phyloP scores from a whole-genome alignment of 257 asterid genomes.

The Solanum ossicruentum region DNA sequence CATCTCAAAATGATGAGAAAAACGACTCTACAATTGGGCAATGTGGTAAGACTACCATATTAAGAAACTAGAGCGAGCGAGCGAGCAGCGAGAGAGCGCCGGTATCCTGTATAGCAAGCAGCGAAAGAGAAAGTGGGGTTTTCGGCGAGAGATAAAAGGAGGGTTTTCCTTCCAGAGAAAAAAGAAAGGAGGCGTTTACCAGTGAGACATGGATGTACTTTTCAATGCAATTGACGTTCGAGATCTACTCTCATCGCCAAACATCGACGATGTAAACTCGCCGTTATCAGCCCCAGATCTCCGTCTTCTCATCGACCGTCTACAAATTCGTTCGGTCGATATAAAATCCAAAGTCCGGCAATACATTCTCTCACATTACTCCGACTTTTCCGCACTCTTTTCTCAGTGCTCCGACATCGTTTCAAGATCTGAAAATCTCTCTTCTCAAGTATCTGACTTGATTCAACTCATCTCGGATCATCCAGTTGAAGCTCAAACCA shows the following conservation, averaged over 20 bases:
- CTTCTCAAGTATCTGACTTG: constrained; percentile 24
- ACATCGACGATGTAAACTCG: constrained; percentile 36
- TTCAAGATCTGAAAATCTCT: constrained; percentile 43
- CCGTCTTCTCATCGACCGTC: constrained; percentile 77
- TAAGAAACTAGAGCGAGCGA: too few species aligned
- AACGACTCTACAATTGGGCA: too few species aligned
- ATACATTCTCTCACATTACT: constrained; percentile 63
- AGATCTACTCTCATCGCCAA: constrained; percentile 66
- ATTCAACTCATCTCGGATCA: constrained; percentile 46
- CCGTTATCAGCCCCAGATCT: constrained; percentile 91
- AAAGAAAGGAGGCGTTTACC: background rate
- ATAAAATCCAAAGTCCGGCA: constrained; percentile 80
- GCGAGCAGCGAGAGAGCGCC: too few species aligned
- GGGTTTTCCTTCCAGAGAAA: too few species aligned
- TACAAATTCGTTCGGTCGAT: constrained; percentile 57
- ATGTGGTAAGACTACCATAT: too few species aligned
- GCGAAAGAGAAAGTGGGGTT: too few species aligned
- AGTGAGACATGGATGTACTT: constrained; percentile 38
- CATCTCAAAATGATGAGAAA: too few species aligned
- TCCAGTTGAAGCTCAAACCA: constrained; percentile 48
- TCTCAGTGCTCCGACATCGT: constrained; percentile 58
- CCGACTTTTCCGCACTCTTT: constrained; percentile 69
- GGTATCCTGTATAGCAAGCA: too few species aligned
- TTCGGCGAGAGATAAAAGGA: too few species aligned
- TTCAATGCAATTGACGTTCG: constrained; percentile 55